These are phyloP conservation scores for Setaria italica DNA, from an alignment of 202 grass and related monocot species.

Conservation along the genomic window DNA sequence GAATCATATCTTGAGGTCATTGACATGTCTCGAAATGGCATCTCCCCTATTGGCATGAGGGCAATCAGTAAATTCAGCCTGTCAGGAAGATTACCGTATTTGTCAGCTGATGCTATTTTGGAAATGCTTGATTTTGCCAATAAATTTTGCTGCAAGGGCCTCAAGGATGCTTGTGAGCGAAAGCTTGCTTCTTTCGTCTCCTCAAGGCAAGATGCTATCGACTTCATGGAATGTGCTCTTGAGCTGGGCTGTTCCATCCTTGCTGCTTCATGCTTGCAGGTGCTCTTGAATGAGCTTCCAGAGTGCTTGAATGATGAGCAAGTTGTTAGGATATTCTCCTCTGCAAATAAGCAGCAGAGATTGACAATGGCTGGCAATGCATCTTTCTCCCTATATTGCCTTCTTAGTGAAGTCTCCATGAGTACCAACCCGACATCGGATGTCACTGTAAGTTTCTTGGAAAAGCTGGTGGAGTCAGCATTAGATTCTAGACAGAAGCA, in stretches of 20 bases:
- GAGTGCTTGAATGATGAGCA: constrained; percentile 89
- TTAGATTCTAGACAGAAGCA: constrained; percentile 80
- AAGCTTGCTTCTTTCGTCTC: constrained; percentile 90
- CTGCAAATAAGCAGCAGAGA: constrained; percentile 73
- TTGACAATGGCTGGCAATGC: constrained; percentile 76
- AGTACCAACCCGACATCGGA: constrained; percentile 70
- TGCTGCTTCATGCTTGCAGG: constrained; percentile 89
- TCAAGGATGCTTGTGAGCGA: constrained; percentile 89
- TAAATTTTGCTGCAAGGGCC: constrained; percentile 94
- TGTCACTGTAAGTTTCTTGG: constrained; percentile 71
- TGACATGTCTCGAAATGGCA: constrained; percentile 91
- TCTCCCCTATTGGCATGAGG: constrained; percentile 79
- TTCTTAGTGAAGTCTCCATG: constrained; percentile 92
- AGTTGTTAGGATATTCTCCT: constrained; percentile 78
- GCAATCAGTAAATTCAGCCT: constrained; percentile 88
- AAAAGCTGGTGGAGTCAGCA: constrained; percentile 87
- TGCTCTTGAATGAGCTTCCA: constrained; percentile 89
- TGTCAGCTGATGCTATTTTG: constrained; percentile 80
- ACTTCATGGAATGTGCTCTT: constrained; percentile 96
- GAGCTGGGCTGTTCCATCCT: constrained; percentile 86
- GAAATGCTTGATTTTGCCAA: constrained; percentile 98
- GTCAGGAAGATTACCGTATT: constrained; percentile 70
- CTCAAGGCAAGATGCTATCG: constrained; percentile 91
- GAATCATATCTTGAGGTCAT: constrained; percentile 92
- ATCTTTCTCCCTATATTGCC: constrained; percentile 90